Percentiles rank a stretch among this genome's conserved stretches.
Evolutionary conservation across 2,329 filamentous ascomycete species (phyloP).

Genomic region (Microthyrium microscopicum): DNA sequence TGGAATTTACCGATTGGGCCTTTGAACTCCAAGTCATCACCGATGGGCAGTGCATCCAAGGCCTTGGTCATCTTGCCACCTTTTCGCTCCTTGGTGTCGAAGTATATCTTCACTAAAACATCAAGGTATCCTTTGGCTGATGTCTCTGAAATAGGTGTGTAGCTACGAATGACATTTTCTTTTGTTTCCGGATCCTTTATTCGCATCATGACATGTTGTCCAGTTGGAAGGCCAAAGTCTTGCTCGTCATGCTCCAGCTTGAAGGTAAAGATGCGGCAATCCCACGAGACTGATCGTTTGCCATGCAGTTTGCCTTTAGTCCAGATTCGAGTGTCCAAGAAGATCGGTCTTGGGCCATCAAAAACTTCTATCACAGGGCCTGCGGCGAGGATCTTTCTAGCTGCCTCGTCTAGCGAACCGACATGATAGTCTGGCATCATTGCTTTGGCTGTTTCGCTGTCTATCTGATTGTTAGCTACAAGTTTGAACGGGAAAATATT

Average conservation of each 20-base stretch:
- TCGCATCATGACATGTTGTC: conserved; percentile 76
- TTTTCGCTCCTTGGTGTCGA: conserved; percentile 35
- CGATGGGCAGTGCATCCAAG: conserved; percentile 54
- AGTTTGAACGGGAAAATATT: not conserved
- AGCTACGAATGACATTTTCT: conserved; percentile 66
- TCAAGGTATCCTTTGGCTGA: conserved; percentile 47
- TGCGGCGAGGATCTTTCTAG: conserved; percentile 36
- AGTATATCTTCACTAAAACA: conserved; percentile 72
- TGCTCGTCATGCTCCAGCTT: conserved; percentile 56
- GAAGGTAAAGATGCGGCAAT: conserved; percentile 72
- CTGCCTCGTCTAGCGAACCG: conserved; percentile 51
- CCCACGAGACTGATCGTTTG: conserved; percentile 55
- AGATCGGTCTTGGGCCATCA: conserved; percentile 36
- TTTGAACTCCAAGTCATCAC: conserved; percentile 67
- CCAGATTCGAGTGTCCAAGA: conserved; percentile 60
- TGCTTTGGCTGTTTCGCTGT: conserved; percentile 77
- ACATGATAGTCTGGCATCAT: conserved; percentile 85
- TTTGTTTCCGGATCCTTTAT: conserved; percentile 53
- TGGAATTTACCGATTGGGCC: conserved; percentile 76
- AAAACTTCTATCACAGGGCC: conserved; percentile 26
- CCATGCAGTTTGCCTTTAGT: conserved; percentile 51
- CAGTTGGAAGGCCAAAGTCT: conserved; percentile 58
- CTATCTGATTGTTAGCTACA: conserved; percentile 28
- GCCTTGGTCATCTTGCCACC: conserved; percentile 74
- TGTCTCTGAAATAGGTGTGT: conserved; percentile 64